Conservation (phyloP, 768 basidiomycete genomes). For the Hypsizygus marmoreus region DNA sequence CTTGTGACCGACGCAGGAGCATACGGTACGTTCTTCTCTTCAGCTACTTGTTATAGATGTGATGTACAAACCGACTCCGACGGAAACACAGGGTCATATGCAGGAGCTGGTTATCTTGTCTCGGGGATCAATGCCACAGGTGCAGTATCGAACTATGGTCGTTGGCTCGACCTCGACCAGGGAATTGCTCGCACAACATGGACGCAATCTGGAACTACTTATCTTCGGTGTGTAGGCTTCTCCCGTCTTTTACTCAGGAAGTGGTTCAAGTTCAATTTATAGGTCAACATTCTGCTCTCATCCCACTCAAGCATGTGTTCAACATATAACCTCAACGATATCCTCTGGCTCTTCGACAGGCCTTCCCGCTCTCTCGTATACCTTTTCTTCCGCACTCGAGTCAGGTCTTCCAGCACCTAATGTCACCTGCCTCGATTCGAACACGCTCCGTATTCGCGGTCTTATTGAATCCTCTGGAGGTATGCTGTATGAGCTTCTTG, state of each 20-base stretch:
- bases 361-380: conserved; percentile 46
- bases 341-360: conserved; percentile 5
- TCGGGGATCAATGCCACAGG: conserved; percentile 47
- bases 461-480: conserved; percentile 46
- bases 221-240: conserved; percentile 48
- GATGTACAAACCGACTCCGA: not conserved
- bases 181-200: conserved; percentile 60
- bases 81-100: conserved; percentile 62
- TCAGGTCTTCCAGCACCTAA: conserved; percentile 54
- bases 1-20: conserved; percentile 57
- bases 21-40: conserved; percentile 50
- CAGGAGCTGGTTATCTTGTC: conserved; percentile 63
- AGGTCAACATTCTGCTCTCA: conserved; percentile 64
- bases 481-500: conserved; percentile 74
- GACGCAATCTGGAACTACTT: conserved; percentile 50
- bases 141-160: conserved; percentile 46
- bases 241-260: not conserved
- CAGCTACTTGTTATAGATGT: not conserved
- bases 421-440: conserved; percentile 58
- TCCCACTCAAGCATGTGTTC: conserved; percentile 60
- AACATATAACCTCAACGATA: conserved; percentile 46
- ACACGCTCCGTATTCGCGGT: conserved; percentile 58
- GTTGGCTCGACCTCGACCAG: conserved; percentile 73
- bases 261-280: not conserved
- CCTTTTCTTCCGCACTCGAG: conserved; percentile 49